A percentile compares a stretch with the other conserved stretches of the same genome.
Conservation (phyloP, 2,329 filamentous ascomycete genomes). For the Cordyceps militaris region DNA sequence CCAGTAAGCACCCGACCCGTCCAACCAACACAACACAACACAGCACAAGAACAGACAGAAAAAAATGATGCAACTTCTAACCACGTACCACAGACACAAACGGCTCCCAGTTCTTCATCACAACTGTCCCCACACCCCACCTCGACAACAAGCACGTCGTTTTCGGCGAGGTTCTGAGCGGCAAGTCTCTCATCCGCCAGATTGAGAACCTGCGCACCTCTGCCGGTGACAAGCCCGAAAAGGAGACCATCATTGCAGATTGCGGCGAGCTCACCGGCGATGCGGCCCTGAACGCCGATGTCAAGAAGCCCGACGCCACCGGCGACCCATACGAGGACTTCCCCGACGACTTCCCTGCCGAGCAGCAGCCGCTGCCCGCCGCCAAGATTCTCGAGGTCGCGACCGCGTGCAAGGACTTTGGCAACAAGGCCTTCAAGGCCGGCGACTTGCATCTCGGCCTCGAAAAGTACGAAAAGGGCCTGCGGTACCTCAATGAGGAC, state of each 20-base stretch:
- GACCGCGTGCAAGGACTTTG: conserved; percentile 78
- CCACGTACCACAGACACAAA: conserved; percentile 59
- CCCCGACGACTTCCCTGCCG: conserved; percentile 68
- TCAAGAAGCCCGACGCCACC: conserved; percentile 67
- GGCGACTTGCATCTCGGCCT: conserved; percentile 64
- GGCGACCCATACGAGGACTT: conserved; percentile 95
- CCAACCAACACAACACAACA: not conserved
- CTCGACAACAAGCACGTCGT: conserved; percentile 96
- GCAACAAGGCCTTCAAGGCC: conserved; percentile 86
- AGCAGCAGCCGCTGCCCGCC: conserved; percentile 56
- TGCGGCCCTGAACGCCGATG: conserved; percentile 58
- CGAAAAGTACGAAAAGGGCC: conserved; percentile 89
- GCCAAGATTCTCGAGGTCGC: conserved; percentile 70
- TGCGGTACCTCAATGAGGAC: conserved; percentile 84
- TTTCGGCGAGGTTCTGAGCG: conserved; percentile 87
- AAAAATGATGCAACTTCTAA: not conserved
- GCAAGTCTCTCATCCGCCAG: conserved; percentile 84
- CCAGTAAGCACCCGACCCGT: conserved; percentile 47
- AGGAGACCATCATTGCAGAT: conserved; percentile 68
- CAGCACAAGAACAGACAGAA: not conserved
- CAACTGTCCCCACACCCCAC: conserved; percentile 89
- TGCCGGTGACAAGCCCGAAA: conserved; percentile 67
- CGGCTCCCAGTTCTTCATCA: conserved; percentile 97
- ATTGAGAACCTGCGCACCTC: conserved; percentile 78
- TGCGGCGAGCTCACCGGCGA: conserved; percentile 78